phyloP scores from a whole-genome alignment of 768 basidiomycete genomes.

The Fomitopsis serialis region DNA sequence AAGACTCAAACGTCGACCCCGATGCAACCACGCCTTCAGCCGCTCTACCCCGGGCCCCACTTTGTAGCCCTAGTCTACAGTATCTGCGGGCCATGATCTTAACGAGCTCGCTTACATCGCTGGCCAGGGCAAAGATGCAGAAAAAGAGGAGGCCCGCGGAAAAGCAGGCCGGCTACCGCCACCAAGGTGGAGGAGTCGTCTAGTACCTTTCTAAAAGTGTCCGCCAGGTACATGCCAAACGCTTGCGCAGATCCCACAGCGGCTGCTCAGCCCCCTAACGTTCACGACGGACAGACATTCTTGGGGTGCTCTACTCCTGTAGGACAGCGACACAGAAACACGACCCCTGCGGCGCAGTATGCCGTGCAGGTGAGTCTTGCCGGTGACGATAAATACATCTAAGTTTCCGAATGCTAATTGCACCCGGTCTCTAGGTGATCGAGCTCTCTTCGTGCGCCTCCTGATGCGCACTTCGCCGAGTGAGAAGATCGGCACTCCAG shows the following conservation, averaged over 20 bases:
- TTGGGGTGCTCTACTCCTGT: conserved; percentile 69
- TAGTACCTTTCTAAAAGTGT: no score
- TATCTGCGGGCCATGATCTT: conserved; percentile 56
- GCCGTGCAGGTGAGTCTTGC: conserved; percentile 27
- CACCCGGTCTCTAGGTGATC: conserved; percentile 40
- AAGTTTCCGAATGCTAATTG: no score
- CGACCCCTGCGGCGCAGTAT: conserved; percentile 41
- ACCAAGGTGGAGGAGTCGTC: conserved; percentile 8
- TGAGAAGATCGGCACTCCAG: conserved; percentile 65
- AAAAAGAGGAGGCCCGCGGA: conserved; percentile 28
- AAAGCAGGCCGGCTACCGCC: conserved; percentile 14
- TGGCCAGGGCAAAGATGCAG: conserved; percentile 52
- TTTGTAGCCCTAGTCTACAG: conserved; percentile 56
- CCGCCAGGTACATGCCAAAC: no score
- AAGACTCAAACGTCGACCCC: conserved; percentile 10
- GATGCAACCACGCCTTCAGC: conserved; percentile 51
- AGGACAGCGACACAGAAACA: conserved; percentile 60
- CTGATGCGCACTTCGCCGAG: conserved; percentile 56
- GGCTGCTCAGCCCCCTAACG: conserved; percentile 70
- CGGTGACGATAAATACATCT: no score
- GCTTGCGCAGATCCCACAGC: conserved; percentile 54
- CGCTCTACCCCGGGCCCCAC: conserved; percentile 62
- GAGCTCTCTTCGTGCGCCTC: conserved; percentile 60
- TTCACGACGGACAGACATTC: conserved; percentile 78
- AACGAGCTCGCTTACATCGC: conserved; percentile 72